Base-by-base conservation (phyloP, 345 rosid species). In the Anastatica hierochuntica region DNA sequence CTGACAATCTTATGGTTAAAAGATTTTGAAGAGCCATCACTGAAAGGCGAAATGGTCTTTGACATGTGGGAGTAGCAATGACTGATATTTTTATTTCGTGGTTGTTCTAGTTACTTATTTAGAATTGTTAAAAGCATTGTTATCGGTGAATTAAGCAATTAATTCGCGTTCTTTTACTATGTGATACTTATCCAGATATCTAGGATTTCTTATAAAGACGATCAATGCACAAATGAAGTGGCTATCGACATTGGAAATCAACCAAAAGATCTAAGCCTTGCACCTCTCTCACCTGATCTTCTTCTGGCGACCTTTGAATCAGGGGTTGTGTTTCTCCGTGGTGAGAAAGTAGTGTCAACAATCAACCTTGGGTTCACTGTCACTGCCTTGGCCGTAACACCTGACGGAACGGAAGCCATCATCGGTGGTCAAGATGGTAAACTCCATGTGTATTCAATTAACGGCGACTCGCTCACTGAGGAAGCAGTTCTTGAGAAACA, bases 331-430 rank as follows among this genome's bases (percentile, higher is more conserved):
- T 62, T 90, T 70, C 81, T 90, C 66, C 79, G 64, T 31, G 82
- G 82, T 57, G 66, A 83, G 49, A 77, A 78, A 69, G 76, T 84
- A 33, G 75, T 82, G 34, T 84, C 90, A 65, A 82, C 81, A 54
- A 56, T 80, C 46, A 68, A 74, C 72, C 88, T 90, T 49, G 90
- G 88, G 40, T 90, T 87, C 75, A 37, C 73, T 27, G 90, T 79
- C 49, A 84, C 96, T 26, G 90, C 98, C 49, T 80, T 82, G 49
- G 87, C 83, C 3, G 53, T 90, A 56, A 58, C 90, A 62, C 98
- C 96, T 42, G 85, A 90, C 77, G 98, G 96, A 71, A 72, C 60
- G 8, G 98, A 90, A 83, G 95, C 88, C 58, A 72, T 90, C 27
- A 60, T 90, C 43, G 98, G 98, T 9, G 78, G 80, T 21, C 78